phyloP scores from a whole-genome alignment of 1,284 basidiomycete species.

The Cryptococcus hybrid region DNA sequence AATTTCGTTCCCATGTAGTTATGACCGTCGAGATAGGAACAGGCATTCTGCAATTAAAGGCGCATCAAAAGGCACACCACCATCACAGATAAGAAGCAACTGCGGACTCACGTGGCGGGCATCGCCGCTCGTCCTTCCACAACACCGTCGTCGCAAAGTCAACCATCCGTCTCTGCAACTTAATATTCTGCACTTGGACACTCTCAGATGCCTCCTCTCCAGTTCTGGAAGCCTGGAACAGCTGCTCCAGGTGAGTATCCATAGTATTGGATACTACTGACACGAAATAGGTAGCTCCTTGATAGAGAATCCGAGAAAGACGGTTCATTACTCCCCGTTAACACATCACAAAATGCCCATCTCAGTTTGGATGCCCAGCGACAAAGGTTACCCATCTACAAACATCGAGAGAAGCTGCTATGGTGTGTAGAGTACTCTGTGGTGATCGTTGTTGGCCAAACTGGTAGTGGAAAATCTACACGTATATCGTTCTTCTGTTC shows the following conservation, averaged over 20 bases:
- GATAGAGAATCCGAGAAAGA: slow-evolving; percentile 78
- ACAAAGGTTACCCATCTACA: slow-evolving; percentile 79
- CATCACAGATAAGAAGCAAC: no score
- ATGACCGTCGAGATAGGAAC: no score
- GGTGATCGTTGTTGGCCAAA: slow-evolving; percentile 86
- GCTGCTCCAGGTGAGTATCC: slow-evolving; percentile 64
- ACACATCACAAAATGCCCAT: slow-evolving; percentile 48
- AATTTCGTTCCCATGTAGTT: no score
- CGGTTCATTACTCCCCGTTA: slow-evolving; percentile 63
- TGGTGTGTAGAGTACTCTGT: slow-evolving; percentile 83
- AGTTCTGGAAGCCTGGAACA: slow-evolving; percentile 65
- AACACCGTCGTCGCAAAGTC: no score
- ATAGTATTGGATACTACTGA: background rate
- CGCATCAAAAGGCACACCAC: no score
- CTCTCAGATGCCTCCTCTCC: slow-evolving; percentile 27
- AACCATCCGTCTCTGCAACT: no score
- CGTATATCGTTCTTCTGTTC: slow-evolving; percentile 58
- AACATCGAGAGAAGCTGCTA: slow-evolving; percentile 78
- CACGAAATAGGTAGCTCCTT: slow-evolving; percentile 60
- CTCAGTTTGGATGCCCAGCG: slow-evolving; percentile 69
- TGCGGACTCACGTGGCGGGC: no score
- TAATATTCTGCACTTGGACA: no score
- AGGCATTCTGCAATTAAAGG: no score
- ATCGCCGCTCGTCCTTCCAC: no score
- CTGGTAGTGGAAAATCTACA: slow-evolving; percentile 96